Conservation (phyloP, 768 basidiomycete species). For the Infundibulicybe gibba region DNA sequence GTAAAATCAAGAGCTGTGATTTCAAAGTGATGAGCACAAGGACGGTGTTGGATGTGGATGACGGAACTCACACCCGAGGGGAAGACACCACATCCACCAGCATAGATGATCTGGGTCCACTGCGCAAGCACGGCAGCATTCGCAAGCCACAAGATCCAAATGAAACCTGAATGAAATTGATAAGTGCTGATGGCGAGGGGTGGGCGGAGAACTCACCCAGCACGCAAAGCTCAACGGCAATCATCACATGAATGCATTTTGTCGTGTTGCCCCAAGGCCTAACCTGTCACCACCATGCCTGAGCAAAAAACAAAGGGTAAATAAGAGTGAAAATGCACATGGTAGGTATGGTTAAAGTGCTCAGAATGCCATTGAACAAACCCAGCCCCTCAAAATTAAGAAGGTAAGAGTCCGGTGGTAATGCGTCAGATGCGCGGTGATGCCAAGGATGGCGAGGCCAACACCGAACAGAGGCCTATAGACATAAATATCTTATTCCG, state of each 20-base stretch:
- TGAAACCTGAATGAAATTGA: not conserved
- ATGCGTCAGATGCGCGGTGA: too few species aligned
- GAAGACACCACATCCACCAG: not conserved
- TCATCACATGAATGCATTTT: not conserved
- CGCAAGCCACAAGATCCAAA: not conserved
- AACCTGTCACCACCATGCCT: not conserved
- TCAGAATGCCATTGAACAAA: not conserved
- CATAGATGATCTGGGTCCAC: not conserved
- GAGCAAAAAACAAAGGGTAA: too few species aligned
- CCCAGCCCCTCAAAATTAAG: not conserved
- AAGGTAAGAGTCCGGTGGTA: too few species aligned
- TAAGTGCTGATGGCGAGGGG: not conserved
- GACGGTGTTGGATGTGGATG: not conserved
- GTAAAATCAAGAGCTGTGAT: not conserved
- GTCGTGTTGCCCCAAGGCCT: not conserved
- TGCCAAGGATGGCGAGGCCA: too few species aligned
- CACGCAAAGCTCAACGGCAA: not conserved
- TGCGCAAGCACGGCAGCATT: not conserved
- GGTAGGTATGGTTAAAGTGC: conserved; percentile 1
- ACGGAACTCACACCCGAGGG: not conserved
- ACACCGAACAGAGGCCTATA: too few species aligned
- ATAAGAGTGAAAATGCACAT: not conserved
- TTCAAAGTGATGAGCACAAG: not conserved
- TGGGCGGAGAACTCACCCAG: not conserved
- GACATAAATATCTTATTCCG: too few species aligned